Base-by-base conservation (phyloP, 164 flowering plant genomes). In the Buxus sempervirens region DNA sequence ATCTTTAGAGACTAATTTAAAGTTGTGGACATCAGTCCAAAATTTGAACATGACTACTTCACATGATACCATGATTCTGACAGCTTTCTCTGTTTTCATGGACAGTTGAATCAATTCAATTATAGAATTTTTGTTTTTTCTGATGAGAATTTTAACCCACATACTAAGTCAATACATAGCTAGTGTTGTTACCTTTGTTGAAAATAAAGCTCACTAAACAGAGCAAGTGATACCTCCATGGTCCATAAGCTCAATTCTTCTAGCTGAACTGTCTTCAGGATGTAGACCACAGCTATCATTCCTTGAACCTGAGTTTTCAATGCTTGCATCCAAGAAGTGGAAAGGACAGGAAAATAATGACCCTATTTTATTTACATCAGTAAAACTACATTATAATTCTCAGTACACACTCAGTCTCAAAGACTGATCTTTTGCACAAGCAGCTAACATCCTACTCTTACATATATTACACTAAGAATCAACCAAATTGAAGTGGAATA, bases 231-330 rank as follows among this genome's bases (percentile, higher is more conserved):
- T n/a, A n/a, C n/a, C n/a, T n/a, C n/a, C n/a, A n/a, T n/a, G n/a
- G n/a, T n/a, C n/a, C n/a, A n/a, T n/a, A 67, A 70, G 21, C 21
- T 55, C 58, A 55, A 55, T 55, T 0, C 58, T 55, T 55, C 58
- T 24, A 21, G 58, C 58, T 8, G 21, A 32, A 6, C 21, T 8
- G 21, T 3, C 26, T 55, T n/a, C 26, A 55, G 23, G n/a, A n/a
- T n/a, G n/a, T n/a, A n/a, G n/a, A n/a, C n/a, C n/a, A n/a, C n/a
- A n/a, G n/a, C n/a, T n/a, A n/a, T n/a, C n/a, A n/a, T n/a, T n/a
- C n/a, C n/a, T n/a, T 21, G 13, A 9, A 24, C 58, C 9, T 38
- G 38, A 58, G 38, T 26, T 36, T 16, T 26, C 5, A 4, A 58
- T 26, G 18, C 27, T 58, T 58, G 27, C 38, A 26, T 58, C 38